These are phyloP conservation scores for Cymbopogon citratus DNA, from an alignment of 176 grass and related monocot genomes.

Conservation along the genomic window DNA sequence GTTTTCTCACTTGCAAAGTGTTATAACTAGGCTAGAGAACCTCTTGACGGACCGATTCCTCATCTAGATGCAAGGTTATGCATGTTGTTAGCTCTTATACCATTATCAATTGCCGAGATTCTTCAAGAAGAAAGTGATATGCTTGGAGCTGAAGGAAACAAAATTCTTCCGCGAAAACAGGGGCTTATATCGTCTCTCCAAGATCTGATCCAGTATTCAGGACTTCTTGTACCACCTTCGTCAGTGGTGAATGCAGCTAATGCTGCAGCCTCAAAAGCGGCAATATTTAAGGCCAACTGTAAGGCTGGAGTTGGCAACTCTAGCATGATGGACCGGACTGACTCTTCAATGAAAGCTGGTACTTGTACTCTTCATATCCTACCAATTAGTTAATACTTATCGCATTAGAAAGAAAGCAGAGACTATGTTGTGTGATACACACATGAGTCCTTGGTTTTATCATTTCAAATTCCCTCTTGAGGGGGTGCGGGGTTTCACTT, in stretches of 20 bases:
- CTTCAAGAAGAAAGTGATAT: conserved; percentile 66
- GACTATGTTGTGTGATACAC: neutral
- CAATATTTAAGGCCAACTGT: conserved; percentile 59
- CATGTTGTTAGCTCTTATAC: conserved; percentile 80
- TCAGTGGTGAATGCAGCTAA: conserved; percentile 75
- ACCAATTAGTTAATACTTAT: neutral
- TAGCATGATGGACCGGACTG: conserved; percentile 37
- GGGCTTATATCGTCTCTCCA: conserved; percentile 84
- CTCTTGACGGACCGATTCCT: conserved; percentile 80
- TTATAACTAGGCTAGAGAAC: conserved; percentile 67
- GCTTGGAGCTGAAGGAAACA: conserved; percentile 37
- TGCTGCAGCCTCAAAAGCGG: conserved; percentile 81
- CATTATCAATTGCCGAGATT: conserved; percentile 62
- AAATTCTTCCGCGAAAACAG: conserved; percentile 55
- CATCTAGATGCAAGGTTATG: conserved; percentile 84
- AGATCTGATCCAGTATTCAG: conserved; percentile 75
- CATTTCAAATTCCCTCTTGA: neutral
- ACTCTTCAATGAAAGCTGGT: conserved; percentile 60
- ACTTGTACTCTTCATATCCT: conserved; percentile 21
- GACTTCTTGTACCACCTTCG: conserved; percentile 78
- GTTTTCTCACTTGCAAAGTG: conserved; percentile 24
- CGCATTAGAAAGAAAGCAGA: neutral
- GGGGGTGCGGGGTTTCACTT: neutral
- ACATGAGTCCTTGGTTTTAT: neutral
- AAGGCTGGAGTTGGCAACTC: conserved; percentile 37